A percentile compares a stretch with the other conserved stretches of the same genome.
phyloP scores from a whole-genome alignment of 805 yeast genomes.

The Diddensiella caesifluorescens region DNA sequence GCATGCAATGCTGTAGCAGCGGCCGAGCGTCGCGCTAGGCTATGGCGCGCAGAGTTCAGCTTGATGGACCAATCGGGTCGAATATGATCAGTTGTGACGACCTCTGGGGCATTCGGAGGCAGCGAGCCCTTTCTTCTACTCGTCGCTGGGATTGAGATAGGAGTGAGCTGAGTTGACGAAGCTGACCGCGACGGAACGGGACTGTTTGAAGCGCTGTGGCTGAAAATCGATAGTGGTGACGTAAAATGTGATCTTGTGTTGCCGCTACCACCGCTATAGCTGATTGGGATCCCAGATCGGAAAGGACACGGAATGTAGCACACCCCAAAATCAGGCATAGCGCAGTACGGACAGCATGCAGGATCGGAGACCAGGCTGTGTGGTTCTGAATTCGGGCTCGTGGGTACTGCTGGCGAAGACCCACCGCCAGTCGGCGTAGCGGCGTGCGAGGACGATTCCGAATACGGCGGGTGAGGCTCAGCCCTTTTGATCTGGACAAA shows the following conservation, averaged over 20 bases:
- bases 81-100: constrained; percentile 72
- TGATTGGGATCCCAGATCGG: constrained; percentile 32
- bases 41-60: constrained; percentile 64
- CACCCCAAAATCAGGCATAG: constrained; percentile 78
- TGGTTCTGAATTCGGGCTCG: constrained; percentile 19
- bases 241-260: constrained; percentile 9
- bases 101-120: constrained; percentile 63
- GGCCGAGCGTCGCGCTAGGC: constrained; percentile 80
- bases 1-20: constrained; percentile 91
- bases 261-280: constrained; percentile 10
- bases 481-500: constrained; percentile 90
- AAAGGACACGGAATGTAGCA: constrained; percentile 71
- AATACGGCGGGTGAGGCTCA: constrained; percentile 90
- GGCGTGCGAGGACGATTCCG: constrained; percentile 21
- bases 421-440: constrained; percentile 11
- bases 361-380: constrained; percentile 66
- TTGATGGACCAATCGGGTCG: constrained; percentile 91
- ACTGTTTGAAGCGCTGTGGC: constrained; percentile 3
- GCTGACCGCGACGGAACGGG: constrained; percentile 8
- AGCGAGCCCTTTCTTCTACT: constrained; percentile 42
- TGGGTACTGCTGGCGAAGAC: constrained; percentile 1
- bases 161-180: constrained; percentile 3
- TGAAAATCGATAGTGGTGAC: constrained; percentile 4
- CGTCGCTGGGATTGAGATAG: constrained; percentile 5
- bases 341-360: constrained; percentile 91